Percentiles rank a stretch among this genome's conserved stretches.
Conservation (phyloP, 345 rosid species). For the Dovyalis caffra region DNA sequence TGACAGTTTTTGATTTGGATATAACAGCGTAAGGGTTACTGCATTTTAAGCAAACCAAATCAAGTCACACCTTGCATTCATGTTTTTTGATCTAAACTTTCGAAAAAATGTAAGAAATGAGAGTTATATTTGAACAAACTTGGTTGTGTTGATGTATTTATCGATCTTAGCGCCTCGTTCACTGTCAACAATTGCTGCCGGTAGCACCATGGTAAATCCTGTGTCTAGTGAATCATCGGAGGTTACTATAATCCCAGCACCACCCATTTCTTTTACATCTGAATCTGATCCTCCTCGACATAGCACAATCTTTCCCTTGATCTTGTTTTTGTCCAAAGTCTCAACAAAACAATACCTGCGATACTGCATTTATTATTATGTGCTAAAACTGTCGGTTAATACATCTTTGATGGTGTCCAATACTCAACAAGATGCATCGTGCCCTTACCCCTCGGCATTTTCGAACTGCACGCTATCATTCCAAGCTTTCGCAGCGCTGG, state of each 20-base stretch:
- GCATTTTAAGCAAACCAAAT: neutral
- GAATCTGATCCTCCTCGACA: neutral
- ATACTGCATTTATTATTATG: neutral
- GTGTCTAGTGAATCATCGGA: neutral
- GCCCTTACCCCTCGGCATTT: no score
- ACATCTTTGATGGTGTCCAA: neutral
- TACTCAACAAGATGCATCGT: neutral
- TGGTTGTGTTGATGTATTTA: neutral
- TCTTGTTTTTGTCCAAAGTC: neutral
- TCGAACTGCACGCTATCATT: no score
- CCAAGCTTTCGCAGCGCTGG: no score
- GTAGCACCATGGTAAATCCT: neutral
- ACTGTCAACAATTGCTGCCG: neutral
- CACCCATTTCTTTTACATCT: neutral
- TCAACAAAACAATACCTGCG: neutral
- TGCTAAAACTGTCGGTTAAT: neutral
- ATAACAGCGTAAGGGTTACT: neutral
- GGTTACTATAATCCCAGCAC: neutral
- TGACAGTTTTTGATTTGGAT: neutral
- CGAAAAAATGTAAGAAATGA: no score
- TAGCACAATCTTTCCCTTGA: conserved; percentile 14
- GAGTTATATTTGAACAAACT: neutral
- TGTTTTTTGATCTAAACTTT: no score
- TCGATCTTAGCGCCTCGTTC: neutral
- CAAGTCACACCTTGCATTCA: no score